A percentile compares a stretch with the other conserved stretches of the same genome.
Conservation (phyloP, 768 basidiomycete genomes). For the Austroboletus festivus region DNA sequence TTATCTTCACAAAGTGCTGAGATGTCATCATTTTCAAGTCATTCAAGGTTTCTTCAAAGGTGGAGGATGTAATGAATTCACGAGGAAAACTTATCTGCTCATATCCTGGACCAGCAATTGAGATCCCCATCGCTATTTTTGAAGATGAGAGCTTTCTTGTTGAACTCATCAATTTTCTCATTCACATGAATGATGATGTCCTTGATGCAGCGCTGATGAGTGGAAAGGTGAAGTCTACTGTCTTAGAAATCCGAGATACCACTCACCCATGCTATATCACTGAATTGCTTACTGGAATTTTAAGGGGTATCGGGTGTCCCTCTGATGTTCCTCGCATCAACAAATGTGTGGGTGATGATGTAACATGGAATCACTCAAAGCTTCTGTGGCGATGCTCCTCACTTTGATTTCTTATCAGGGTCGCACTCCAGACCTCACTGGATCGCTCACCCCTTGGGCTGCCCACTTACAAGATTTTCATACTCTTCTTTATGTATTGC, state of each 20-base stretch:
- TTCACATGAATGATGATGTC: conserved; percentile 27
- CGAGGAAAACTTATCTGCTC: background rate
- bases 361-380: conserved; percentile 25
- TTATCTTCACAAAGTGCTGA: conserved; percentile 10
- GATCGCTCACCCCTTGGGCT: conserved; percentile 9
- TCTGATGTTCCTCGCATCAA: conserved; percentile 21
- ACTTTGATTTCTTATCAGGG: conserved; percentile 46
- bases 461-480: conserved; percentile 30
- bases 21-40: conserved; percentile 25
- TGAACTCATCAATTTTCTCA: conserved; percentile 38
- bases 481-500: conserved; percentile 24
- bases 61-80: conserved; percentile 2
- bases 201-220: conserved; percentile 29
- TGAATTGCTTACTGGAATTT: conserved; percentile 42
- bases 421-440: conserved; percentile 39
- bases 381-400: conserved; percentile 48
- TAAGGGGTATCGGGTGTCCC: conserved; percentile 32
- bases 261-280: background rate
- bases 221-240: background rate
- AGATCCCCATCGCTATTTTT: background rate
- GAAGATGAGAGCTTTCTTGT: conserved; percentile 20
- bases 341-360: conserved; percentile 41
- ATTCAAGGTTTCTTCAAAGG: conserved; percentile 41
- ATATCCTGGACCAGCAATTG: background rate
- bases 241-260: background rate